Conservation (phyloP, 2,329 filamentous ascomycete genomes). For the Capronia epimyces region DNA sequence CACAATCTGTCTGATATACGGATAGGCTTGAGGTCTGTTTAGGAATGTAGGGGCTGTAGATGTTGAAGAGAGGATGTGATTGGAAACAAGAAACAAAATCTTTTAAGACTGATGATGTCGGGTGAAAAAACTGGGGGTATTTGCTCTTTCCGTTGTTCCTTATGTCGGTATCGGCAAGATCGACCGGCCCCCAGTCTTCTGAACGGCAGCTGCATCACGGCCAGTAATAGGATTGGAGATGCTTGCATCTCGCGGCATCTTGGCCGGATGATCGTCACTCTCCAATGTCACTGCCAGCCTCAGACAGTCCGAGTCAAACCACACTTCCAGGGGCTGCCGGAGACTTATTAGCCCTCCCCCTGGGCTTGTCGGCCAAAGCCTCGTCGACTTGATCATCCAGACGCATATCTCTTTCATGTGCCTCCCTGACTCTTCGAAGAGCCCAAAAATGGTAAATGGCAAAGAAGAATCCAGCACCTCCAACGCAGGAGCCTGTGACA, state of each 20-base stretch:
- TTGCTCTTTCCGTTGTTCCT: background rate
- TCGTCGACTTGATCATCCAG: conserved; percentile 21
- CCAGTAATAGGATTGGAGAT: no score
- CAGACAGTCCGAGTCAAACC: conserved; percentile 2
- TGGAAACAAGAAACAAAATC: background rate
- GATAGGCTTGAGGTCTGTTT: background rate
- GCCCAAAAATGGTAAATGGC: conserved; percentile 37
- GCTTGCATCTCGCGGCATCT: no score
- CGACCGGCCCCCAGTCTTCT: background rate
- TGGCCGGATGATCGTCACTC: no score
- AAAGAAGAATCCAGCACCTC: conserved; percentile 30
- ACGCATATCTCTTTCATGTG: conserved; percentile 32
- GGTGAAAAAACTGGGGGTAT: background rate
- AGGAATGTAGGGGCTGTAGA: background rate
- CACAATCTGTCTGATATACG: background rate
- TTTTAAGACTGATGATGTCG: no score
- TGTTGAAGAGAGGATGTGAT: background rate
- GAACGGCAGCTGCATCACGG: no score
- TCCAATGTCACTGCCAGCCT: background rate
- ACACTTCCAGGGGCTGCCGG: conserved; percentile 7
- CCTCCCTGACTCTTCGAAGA: conserved; percentile 33
- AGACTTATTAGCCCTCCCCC: conserved; percentile 19
- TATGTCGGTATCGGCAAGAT: background rate
- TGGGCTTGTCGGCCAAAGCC: conserved; percentile 24
- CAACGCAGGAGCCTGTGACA: conserved; percentile 25